Evolutionary conservation across 192 early-diverging fungal species (phyloP).

Genomic region (Rhizophagus sp.): DNA sequence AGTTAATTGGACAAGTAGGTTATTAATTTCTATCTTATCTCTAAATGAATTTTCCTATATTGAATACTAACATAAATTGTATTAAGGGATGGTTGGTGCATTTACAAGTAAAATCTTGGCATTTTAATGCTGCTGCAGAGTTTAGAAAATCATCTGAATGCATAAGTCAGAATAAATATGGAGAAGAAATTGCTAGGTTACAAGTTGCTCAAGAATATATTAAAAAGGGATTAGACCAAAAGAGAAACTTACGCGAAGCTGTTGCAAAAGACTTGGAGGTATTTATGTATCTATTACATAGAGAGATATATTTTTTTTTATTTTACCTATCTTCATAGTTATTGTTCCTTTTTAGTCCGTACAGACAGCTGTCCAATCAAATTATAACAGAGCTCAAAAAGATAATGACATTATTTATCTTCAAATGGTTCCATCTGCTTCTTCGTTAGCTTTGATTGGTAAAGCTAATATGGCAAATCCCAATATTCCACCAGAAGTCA

Average conservation of each 20-base stretch:
- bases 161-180: conserved; percentile 72
- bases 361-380: conserved; percentile 47
- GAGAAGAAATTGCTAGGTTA: conserved; percentile 84
- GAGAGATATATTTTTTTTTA: neutral
- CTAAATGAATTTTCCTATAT: neutral
- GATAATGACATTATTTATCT: conserved; percentile 94
- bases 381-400: conserved; percentile 67
- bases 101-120: conserved; percentile 71
- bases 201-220: conserved; percentile 52
- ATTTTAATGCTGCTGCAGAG: conserved; percentile 78
- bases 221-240: conserved; percentile 43
- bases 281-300: neutral
- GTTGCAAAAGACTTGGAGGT: conserved; percentile 44
- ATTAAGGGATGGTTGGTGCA: conserved; percentile 46
- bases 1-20: conserved; percentile 20
- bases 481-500: conserved; percentile 50
- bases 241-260: conserved; percentile 39
- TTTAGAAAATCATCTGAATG: conserved; percentile 76
- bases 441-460: conserved; percentile 60
- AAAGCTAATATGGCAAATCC: conserved; percentile 76
- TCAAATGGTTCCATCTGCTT: conserved; percentile 67
- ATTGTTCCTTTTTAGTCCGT: conserved; percentile 35
- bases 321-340: neutral
- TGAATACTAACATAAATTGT: neutral
- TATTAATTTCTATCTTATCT: neutral